Evolutionary conservation across 805 yeast species (phyloP), one percentile per base, ranked within the genome.

Genomic region (Candida stauntonica): DNA sequence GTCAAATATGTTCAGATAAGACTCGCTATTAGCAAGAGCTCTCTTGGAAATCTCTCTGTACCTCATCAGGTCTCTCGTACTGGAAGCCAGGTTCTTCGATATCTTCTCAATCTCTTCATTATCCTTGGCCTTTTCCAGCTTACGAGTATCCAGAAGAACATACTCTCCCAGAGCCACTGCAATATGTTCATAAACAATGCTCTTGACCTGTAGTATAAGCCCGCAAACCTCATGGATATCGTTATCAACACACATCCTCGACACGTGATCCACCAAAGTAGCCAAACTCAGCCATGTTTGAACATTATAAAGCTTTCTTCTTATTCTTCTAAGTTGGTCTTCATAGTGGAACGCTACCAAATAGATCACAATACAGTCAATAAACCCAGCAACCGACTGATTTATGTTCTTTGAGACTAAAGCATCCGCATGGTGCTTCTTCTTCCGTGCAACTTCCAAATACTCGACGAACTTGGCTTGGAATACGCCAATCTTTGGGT

Each of bases 321-420:
- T 6, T 3, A 44, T 13, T 12, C 39, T 29, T 30, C 53, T 44
- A 1, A 45, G 31, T n/a, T 37, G 33, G 21, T 55, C 58, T 13
- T 52, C 52, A 23, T 41, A 43, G 30, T 46, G 41, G 33, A 50
- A 53, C 2, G 47, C 58, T 15, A 47, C 40, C 3, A 53, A 42
- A 32, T 43, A 52, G 5, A 49, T 35, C 6, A 46, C 36, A 17
- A 55, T 42, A 11, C 48, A 46, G 17, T 55, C 53, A 14, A 52
- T 32, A 26, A 40, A 50, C 16, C 37, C 29, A 1, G 31, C 42
- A 4, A 47, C 12, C 1, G 53, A 38, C 9, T 26, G 23, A 14
- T 37, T 41, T 12, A 31, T 7, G 33, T 46, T 29, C 3, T 18
- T 19, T 1, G n/a, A 14, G 6, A 33, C 17, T 4, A 42, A 19